These are phyloP conservation scores for Chlamydomonas schloesseri DNA, from an alignment of 139 green algal genomes.

Conservation along the genomic window DNA sequence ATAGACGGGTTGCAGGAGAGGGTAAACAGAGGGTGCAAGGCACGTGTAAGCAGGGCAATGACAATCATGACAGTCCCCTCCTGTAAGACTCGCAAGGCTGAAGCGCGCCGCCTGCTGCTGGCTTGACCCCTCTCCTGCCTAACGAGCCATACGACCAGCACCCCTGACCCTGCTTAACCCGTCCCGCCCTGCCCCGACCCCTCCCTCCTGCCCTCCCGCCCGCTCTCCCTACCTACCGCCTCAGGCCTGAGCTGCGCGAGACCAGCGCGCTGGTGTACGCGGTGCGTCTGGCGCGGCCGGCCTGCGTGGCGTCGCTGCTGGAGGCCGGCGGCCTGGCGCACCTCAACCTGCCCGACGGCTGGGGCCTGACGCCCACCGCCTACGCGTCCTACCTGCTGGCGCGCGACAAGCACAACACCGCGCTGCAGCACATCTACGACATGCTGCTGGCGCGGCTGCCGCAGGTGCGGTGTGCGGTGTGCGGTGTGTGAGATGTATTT, in stretches of 20 bases:
- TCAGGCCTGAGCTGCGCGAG: neutral
- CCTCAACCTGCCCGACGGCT: slow-evolving; percentile 13
- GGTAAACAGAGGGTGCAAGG: no score
- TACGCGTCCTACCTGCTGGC: slow-evolving; percentile 9
- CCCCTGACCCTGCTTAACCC: no score
- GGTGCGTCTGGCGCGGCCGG: slow-evolving; percentile 8
- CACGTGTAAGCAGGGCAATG: no score
- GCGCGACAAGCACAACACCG: neutral
- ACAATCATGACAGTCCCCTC: no score
- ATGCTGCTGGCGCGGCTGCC: slow-evolving; percentile 25
- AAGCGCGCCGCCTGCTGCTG: no score
- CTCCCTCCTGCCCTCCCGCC: neutral
- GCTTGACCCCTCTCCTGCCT: no score
- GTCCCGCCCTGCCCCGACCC: no score
- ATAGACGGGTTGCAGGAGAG: no score
- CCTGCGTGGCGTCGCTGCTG: slow-evolving; percentile 25
- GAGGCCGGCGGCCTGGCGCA: neutral
- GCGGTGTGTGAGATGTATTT: no score
- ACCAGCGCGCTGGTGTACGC: slow-evolving; percentile 12
- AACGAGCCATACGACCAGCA: no score
- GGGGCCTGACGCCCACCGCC: slow-evolving; percentile 4
- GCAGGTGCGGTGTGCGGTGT: neutral
- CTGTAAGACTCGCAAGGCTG: no score
- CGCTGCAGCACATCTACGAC: slow-evolving; percentile 23
- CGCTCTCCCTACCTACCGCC: neutral